phyloP scores from a whole-genome alignment of 169 alveolate genomes.

The Babesia bigemina region DNA sequence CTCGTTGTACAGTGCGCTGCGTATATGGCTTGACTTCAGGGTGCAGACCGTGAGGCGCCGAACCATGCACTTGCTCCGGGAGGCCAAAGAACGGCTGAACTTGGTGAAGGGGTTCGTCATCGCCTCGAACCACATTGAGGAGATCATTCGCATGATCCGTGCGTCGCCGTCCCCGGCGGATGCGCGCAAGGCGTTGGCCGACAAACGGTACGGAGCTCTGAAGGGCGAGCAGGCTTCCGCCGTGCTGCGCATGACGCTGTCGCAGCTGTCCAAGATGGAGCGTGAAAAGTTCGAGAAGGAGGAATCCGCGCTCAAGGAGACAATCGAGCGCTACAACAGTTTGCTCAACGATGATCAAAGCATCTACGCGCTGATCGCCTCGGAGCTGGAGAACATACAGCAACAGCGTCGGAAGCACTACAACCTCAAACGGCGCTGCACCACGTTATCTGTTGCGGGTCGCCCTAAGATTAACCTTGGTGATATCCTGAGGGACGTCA shows the following conservation, averaged over 20 bases:
- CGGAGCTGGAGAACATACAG: conserved; percentile 43
- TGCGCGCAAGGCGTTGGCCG: conserved; percentile 15
- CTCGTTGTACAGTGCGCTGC: conserved; percentile 36
- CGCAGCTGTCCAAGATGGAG: conserved; percentile 51
- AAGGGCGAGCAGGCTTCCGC: conserved; percentile 45
- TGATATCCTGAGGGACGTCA: not conserved
- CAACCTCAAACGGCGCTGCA: conserved; percentile 1
- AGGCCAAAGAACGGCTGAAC: conserved; percentile 36
- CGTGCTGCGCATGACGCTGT: conserved; percentile 58
- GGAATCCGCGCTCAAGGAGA: conserved; percentile 12
- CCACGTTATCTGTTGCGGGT: conserved; percentile 25
- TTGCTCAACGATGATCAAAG: conserved; percentile 31
- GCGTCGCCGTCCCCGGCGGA: conserved; percentile 20
- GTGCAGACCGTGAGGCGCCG: conserved; percentile 35
- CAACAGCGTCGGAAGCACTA: conserved; percentile 26
- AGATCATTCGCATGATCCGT: conserved; percentile 42
- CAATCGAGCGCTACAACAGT: conserved; percentile 33
- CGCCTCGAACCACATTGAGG: conserved; percentile 32
- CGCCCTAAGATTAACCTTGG: not conserved
- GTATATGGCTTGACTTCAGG: conserved; percentile 65
- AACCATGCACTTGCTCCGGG: conserved; percentile 7
- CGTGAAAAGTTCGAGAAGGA: conserved; percentile 38
- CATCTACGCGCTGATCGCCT: conserved; percentile 27
- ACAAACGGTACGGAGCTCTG: conserved; percentile 32
- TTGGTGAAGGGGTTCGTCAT: conserved; percentile 41